These are phyloP conservation scores for Punctularia strigosozonata DNA, from an alignment of 768 basidiomycete genomes.

Conservation along the genomic window DNA sequence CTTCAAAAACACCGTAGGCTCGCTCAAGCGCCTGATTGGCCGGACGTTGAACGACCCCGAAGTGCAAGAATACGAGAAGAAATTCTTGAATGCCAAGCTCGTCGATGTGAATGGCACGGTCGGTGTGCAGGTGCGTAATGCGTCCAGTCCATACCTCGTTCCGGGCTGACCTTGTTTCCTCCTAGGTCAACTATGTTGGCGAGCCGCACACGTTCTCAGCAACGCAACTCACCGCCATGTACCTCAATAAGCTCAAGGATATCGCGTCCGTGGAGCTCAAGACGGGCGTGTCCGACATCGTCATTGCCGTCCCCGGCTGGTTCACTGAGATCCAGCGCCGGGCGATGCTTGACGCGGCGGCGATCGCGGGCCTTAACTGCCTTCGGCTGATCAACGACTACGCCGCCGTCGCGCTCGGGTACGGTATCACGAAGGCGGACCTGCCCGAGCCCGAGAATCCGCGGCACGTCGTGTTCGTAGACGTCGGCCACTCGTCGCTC, in stretches of 20 bases:
- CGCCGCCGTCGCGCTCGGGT: constrained; percentile 91
- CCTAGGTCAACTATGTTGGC: constrained; percentile 80
- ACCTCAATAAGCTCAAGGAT: constrained; percentile 84
- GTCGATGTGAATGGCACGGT: constrained; percentile 77
- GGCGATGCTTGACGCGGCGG: constrained; percentile 79
- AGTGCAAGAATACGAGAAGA: constrained; percentile 74
- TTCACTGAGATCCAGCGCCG: constrained; percentile 91
- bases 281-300: constrained; percentile 76
- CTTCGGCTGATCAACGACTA: constrained; percentile 96
- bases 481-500: constrained; percentile 88
- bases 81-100: constrained; percentile 80
- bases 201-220: constrained; percentile 71
- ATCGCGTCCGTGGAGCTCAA: constrained; percentile 81
- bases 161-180: constrained; percentile 5
- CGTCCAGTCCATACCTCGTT: neutral
- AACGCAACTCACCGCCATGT: constrained; percentile 88
- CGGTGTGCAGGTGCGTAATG: constrained; percentile 65
- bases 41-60: constrained; percentile 73
- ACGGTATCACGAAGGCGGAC: constrained; percentile 98
- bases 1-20: constrained; percentile 94
- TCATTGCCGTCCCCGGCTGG: constrained; percentile 95
- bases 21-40: constrained; percentile 83
- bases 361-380: constrained; percentile 80
- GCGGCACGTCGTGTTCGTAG: constrained; percentile 85
- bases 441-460: constrained; percentile 78